Base-by-base conservation (phyloP, 2,329 filamentous ascomycete species). In the Diaporthe nobilis region DNA sequence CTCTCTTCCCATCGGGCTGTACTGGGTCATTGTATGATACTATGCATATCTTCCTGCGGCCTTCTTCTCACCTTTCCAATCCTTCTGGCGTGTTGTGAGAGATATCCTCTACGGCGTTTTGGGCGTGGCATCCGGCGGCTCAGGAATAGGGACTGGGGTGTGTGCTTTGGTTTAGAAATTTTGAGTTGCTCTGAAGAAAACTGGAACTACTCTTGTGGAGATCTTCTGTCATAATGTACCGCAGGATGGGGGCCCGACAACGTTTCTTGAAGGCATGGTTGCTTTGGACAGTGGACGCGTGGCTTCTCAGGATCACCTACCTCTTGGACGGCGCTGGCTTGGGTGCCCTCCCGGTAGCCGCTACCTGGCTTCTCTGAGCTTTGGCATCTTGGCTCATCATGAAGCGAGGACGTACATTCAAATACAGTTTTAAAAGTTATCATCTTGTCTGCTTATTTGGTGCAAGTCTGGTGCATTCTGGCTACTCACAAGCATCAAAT, bases 51-150 rank as follows among this genome's bases (percentile, higher is more conserved):
- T 73, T 70, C 65, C 65, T 70, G 65, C 65, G 65, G 65, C 49
- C 65, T 70, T 61, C 65, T 73, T 75, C 60, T 67, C 73, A 76
- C 60, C 75, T 75, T 76, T 61, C 65, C 65, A 70, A 70, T 42
- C 39, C 65, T 70, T 70, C 47, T 70, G 65, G 65, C 65, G 65
- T 70, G 75, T 74, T 74, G 74, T 77, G 75, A 77, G 75, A 75
- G 72, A 77, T 77, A 77, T 77, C 75, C 75, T 76, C 75, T 68
- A 74, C 55, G 75, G 75, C 75, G 75, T 77, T 77, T 68, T 67
- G 65, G 75, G 75, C 75, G 75, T 75, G 75, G 68, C 42, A 73
- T 73, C 28, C 10, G 71, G 71, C 57, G 57, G 71, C 37, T 65
- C 71, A 73, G 71, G 71, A 44, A 73, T 55, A 55, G 49, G 71